phyloP scores from a whole-genome alignment of 2,329 filamentous ascomycete genomes.

The Scytalidium lignicola region DNA sequence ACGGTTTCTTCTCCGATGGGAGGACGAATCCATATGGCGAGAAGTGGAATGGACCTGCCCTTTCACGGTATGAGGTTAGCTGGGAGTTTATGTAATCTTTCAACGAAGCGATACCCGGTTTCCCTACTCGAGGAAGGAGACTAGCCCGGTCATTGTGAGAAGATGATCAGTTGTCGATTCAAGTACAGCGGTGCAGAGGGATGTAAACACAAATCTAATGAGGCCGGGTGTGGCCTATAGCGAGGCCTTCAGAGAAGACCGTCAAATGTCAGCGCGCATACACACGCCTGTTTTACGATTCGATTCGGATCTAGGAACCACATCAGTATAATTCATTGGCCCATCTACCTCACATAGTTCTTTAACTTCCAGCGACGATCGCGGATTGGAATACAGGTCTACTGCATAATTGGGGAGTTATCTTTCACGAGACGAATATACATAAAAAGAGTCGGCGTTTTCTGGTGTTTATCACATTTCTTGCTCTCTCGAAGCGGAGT shows the following conservation, averaged over 20 bases:
- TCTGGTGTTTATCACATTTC: neutral
- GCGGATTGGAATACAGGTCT: neutral
- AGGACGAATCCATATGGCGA: constrained; percentile 49
- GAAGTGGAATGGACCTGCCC: constrained; percentile 42
- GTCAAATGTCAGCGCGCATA: too few species aligned
- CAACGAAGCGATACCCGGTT: neutral
- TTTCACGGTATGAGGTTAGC: constrained; percentile 44
- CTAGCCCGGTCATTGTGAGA: too few species aligned
- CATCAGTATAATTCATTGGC: neutral
- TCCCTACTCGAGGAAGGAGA: too few species aligned
- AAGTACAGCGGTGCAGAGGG: too few species aligned
- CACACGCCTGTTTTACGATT: too few species aligned
- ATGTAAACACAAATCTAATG: too few species aligned
- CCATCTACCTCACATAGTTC: neutral
- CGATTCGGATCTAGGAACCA: too few species aligned
- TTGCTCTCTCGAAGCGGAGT: neutral
- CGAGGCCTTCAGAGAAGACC: too few species aligned
- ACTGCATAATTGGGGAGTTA: neutral
- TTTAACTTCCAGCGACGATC: neutral
- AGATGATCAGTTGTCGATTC: too few species aligned
- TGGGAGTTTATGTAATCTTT: constrained; percentile 40
- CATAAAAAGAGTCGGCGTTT: neutral
- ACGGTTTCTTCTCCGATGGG: constrained; percentile 46
- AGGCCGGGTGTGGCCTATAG: too few species aligned
- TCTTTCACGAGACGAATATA: neutral